A percentile compares a stretch with the other conserved stretches of the same genome.
Conservation (phyloP, 2,329 filamentous ascomycete species). For the Tolypocladium album region DNA sequence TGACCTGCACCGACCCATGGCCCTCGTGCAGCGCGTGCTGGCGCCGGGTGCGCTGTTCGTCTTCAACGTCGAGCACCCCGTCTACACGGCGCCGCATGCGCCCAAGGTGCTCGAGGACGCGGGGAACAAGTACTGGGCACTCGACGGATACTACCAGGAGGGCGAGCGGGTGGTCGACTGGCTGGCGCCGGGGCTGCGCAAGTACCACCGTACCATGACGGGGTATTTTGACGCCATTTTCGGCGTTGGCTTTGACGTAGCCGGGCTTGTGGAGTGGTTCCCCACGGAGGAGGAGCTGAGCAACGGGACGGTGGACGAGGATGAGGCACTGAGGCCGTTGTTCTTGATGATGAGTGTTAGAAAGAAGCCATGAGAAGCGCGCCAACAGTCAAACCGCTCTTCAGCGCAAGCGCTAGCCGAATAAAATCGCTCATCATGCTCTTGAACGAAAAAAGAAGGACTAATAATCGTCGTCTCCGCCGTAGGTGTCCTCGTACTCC, state of each 20-base stretch:
- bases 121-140: background rate
- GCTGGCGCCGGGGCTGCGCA: background rate
- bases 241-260: background rate
- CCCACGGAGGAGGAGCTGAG: slow-evolving; percentile 17
- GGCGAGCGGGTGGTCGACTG: background rate
- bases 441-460: background rate
- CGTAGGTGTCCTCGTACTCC: slow-evolving; percentile 33
- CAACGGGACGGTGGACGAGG: slow-evolving; percentile 17
- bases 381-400: background rate
- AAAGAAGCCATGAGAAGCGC: background rate
- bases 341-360: slow-evolving; percentile 20
- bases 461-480: slow-evolving; percentile 13
- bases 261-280: slow-evolving; percentile 18
- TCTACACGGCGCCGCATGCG: background rate
- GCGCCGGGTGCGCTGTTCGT: background rate
- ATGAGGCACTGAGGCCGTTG: slow-evolving; percentile 20
- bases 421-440: background rate
- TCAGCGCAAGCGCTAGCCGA: background rate
- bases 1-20: background rate
- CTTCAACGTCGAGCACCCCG: background rate
- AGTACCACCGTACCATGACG: background rate
- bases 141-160: background rate
- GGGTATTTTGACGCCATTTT: background rate
- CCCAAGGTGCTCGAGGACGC: background rate
- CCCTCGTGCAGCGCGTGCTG: background rate